A percentile compares a stretch with the other conserved stretches of the same genome.
These are phyloP conservation scores for Globisporangium rhizosaccharum DNA, from an alignment of 352 stramenopile species.

Conservation along the genomic window DNA sequence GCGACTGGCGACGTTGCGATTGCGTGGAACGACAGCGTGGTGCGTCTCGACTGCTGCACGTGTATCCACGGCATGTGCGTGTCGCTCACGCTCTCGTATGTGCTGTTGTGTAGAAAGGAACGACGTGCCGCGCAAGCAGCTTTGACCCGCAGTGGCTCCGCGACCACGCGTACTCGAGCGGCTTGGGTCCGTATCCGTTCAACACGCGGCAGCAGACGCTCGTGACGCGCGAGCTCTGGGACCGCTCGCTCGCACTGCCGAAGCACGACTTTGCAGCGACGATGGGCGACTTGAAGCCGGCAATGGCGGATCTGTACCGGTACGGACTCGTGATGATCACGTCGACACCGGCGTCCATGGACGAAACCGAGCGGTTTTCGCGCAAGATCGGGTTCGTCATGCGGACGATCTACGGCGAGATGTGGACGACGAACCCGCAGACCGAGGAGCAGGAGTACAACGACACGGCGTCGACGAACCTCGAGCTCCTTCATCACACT, in stretches of 20 bases:
- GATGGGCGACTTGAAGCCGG: conserved; percentile 50
- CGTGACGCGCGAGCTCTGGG: conserved; percentile 49
- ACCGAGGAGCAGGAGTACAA: conserved; percentile 72
- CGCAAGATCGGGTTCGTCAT: conserved; percentile 80
- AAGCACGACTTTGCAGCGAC: conserved; percentile 33
- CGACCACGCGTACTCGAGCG: conserved; percentile 58
- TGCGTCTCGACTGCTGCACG: conserved; percentile 11
- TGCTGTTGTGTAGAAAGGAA: conserved; percentile 29
- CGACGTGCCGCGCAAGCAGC: conserved; percentile 46
- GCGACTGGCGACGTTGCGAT: conserved; percentile 37
- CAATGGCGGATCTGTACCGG: conserved; percentile 69
- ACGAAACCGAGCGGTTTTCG: conserved; percentile 75
- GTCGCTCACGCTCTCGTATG: background rate
- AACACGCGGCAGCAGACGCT: conserved; percentile 57
- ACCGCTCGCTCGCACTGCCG: conserved; percentile 37
- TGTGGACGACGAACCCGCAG: conserved; percentile 85
- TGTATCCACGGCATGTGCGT: background rate
- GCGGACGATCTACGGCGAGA: conserved; percentile 86
- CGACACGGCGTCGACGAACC: conserved; percentile 84
- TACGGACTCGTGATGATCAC: conserved; percentile 69
- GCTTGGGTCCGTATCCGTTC: conserved; percentile 36
- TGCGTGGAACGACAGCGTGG: conserved; percentile 50
- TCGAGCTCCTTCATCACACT: conserved; percentile 82
- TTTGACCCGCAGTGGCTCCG: conserved; percentile 74
- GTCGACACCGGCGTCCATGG: conserved; percentile 63